Percentiles rank a stretch among this genome's conserved stretches.
Conservation (phyloP, 768 basidiomycete species). For the Tephrocybe rancida region DNA sequence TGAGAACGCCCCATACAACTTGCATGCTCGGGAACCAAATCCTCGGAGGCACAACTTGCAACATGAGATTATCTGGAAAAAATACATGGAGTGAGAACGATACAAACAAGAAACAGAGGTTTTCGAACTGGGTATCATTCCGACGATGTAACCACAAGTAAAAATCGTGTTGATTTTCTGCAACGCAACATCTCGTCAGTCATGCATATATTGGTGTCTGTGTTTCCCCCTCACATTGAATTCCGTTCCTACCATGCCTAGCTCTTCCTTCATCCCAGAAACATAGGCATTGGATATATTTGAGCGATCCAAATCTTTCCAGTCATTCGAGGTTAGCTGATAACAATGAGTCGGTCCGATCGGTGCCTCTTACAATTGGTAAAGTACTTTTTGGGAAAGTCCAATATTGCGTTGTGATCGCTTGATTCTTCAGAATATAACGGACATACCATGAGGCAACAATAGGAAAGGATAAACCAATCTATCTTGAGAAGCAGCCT, state of each 20-base stretch:
- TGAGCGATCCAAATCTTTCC: constrained; percentile 64
- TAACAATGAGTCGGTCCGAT: constrained; percentile 2
- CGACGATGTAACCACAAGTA: constrained; percentile 75
- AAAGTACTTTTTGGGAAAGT: constrained; percentile 50
- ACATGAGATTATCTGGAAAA: constrained; percentile 59
- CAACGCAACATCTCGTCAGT: constrained; percentile 2
- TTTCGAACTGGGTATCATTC: constrained; percentile 66
- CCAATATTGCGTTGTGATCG: background rate
- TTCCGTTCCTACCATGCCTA: constrained; percentile 64
- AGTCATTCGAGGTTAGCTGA: constrained; percentile 8
- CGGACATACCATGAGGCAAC: constrained; percentile 62
- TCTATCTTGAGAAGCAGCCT: constrained; percentile 61
- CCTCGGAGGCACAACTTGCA: constrained; percentile 62
- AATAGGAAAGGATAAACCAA: constrained; percentile 71
- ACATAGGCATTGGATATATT: constrained; percentile 77
- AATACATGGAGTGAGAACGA: constrained; percentile 4
- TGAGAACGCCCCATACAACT: constrained; percentile 66
- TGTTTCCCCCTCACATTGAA: constrained; percentile 48
- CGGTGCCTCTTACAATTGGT: constrained; percentile 53
- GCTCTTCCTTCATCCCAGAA: constrained; percentile 78
- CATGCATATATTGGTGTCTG: background rate
- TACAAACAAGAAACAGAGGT: background rate
- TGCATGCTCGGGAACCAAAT: constrained; percentile 71
- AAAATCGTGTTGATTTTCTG: constrained; percentile 72
- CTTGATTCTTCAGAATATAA: constrained; percentile 12